Evolutionary conservation across 352 stramenopile species (phyloP).

Genomic region (Thraustochytrium sp.): DNA sequence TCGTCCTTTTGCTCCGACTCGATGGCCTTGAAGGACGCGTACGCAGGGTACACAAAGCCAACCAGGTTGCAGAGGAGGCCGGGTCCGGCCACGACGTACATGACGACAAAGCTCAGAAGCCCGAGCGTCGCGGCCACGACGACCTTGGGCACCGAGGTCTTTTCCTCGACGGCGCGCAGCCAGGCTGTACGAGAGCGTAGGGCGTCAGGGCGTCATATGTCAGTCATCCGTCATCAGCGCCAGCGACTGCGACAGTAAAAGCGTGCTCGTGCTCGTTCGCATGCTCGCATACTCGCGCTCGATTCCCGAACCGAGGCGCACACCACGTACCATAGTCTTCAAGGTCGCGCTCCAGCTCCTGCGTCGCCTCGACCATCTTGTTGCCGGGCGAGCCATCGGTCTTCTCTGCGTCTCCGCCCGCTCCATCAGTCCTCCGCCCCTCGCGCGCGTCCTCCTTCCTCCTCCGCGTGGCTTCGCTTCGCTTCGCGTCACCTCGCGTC

Average conservation of each 20-base stretch:
- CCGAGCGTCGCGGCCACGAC: conserved; percentile 55
- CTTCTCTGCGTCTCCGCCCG: too few relatives aligned
- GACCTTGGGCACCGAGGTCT: conserved; percentile 53
- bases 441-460: too few relatives aligned
- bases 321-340: neutral
- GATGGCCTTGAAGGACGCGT: conserved; percentile 74
- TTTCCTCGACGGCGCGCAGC: neutral
- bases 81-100: conserved; percentile 57
- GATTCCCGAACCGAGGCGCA: neutral
- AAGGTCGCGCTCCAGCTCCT: conserved; percentile 6
- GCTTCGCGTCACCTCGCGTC: too few relatives aligned
- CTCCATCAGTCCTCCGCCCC: too few relatives aligned
- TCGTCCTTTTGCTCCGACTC: conserved; percentile 59
- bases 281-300: too few relatives aligned
- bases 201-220: neutral
- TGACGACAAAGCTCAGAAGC: conserved; percentile 47
- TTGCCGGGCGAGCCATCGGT: neutral
- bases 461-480: too few relatives aligned
- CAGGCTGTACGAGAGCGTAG: neutral
- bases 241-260: too few relatives aligned
- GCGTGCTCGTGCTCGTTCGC: too few relatives aligned
- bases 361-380: conserved; percentile 15
- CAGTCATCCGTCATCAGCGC: too few relatives aligned
- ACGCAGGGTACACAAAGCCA: conserved; percentile 67
- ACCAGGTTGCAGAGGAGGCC: conserved; percentile 65